Evolutionary conservation across 1,284 basidiomycete species (phyloP).

Genomic region (Sporisorium scitamineum): DNA sequence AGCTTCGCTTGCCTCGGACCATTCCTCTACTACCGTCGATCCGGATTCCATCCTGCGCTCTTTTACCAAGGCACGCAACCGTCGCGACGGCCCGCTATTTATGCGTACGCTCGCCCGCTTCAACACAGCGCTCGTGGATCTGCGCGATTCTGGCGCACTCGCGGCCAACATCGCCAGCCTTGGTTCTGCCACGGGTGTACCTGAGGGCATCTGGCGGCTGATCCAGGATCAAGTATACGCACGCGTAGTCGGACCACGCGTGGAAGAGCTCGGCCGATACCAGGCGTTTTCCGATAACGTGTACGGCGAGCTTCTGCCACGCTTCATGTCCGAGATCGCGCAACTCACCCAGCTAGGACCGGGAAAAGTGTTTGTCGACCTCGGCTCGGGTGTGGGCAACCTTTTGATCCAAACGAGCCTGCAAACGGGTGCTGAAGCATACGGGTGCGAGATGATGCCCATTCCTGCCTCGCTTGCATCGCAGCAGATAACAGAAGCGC

Average conservation of each 20-base stretch:
- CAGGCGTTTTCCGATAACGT: conserved; percentile 69
- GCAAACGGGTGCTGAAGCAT: conserved; percentile 72
- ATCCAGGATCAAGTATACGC: conserved; percentile 74
- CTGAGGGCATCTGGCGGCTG: conserved; percentile 71
- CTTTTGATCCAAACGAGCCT: conserved; percentile 73
- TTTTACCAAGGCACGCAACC: conserved; percentile 72
- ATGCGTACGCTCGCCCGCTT: conserved; percentile 71
- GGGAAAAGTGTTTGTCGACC: conserved; percentile 71
- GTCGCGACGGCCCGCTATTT: conserved; percentile 72
- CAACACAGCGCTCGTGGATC: conserved; percentile 71
- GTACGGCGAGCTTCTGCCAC: conserved; percentile 71
- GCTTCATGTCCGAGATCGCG: conserved; percentile 70
- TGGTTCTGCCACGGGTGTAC: conserved; percentile 58
- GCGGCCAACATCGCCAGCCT: conserved; percentile 61
- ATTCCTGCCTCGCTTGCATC: conserved; percentile 72
- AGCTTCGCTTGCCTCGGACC: conserved; percentile 30
- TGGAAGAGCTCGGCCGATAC: conserved; percentile 71
- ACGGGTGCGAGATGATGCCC: conserved; percentile 73
- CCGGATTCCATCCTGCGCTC: conserved; percentile 71
- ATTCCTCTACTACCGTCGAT: conserved; percentile 15
- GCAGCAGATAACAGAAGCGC: conserved; percentile 72
- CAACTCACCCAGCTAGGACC: conserved; percentile 67
- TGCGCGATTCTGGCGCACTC: conserved; percentile 69
- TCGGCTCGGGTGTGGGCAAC: conserved; percentile 75
- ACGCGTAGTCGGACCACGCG: conserved; percentile 73